Base-by-base conservation (phyloP, 2,329 filamentous ascomycete genomes). In the Escovopsis weberi region DNA sequence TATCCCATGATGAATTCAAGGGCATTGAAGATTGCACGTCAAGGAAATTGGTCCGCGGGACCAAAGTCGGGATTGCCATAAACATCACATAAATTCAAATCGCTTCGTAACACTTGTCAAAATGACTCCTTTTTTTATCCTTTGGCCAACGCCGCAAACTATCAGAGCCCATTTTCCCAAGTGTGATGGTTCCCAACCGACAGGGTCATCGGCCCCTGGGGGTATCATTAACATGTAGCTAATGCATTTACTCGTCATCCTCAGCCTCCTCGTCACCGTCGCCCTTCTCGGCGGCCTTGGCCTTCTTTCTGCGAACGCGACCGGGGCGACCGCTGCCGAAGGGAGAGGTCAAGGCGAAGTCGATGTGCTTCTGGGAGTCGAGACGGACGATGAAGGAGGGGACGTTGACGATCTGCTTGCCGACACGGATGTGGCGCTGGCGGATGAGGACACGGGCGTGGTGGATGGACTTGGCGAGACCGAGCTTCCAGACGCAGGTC, bases 361-460 rank as follows among this genome's bases (percentile, higher is more conserved):
- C 91, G 62, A 98, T 96, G 83, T 98, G 91, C 85, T 98, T 98
- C 82, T 98, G 91, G 61, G 88, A 95, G 78, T 98, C 91, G 64
- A 98, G 86, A 74, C 91, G 91, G 70, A 98, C 91, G 67, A 98
- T 83, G 83, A 94, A 98, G 44, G 89, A 96, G 54, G 91, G 91
- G 48, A 98, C 91, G 73, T 98, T 98, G 79, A 98, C 91, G 67
- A 98, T 96, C 79, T 98, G 91, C 85, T 98, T 98, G 73, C 91
- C 91, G 66, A 98, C 91, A 65, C 88, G 91, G 74, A 98, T 98
- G 79, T 98, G 91, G 66, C 91, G 84, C 79, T 98, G 91, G 69
- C 86, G 87, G 78, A 98, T 98, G 60, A 98, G 81, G 65, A 98
- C 91, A 85, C 91, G 89, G 60, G 91, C 91, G 79, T 98, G 91